Evolutionary conservation across 2,329 filamentous ascomycete genomes (phyloP).

Genomic region (Emergomyces africanus): DNA sequence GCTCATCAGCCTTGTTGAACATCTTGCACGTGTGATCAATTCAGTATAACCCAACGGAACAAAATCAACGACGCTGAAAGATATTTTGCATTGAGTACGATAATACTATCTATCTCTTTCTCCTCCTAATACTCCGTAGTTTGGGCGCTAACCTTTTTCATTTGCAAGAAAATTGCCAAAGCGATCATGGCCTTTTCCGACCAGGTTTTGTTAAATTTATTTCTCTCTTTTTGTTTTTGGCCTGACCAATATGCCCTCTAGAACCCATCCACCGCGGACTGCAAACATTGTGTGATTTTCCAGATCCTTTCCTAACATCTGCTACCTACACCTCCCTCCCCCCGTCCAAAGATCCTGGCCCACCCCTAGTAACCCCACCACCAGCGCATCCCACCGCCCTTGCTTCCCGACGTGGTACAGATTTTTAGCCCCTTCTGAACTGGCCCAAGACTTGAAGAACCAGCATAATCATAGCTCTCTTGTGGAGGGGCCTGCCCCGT

Average conservation of each 20-base stretch:
- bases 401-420: conserved; percentile 1
- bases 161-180: not conserved
- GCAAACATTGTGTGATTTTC: not conserved
- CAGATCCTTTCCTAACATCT: too few relatives aligned
- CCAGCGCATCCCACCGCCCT: not conserved
- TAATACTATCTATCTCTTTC: not conserved
- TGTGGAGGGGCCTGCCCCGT: conserved; percentile 9
- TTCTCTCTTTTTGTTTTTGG: not conserved
- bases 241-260: not conserved
- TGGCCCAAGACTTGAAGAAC: conserved; percentile 1
- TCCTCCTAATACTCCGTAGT: too few relatives aligned
- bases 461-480: conserved; percentile 2
- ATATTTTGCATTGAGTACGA: not conserved
- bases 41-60: not conserved
- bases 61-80: not conserved
- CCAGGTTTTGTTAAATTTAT: not conserved
- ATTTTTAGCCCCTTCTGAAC: not conserved
- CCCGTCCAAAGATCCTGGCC: not conserved
- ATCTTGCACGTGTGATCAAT: not conserved
- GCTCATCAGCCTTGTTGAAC: not conserved
- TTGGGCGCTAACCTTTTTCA: not conserved
- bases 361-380: not conserved
- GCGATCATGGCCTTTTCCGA: not conserved
- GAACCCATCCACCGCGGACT: not conserved
- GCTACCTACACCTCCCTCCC: too few relatives aligned